Evolutionary conservation across 2,329 filamentous ascomycete genomes (phyloP).

Genomic region (Dothideomycetes sp.): DNA sequence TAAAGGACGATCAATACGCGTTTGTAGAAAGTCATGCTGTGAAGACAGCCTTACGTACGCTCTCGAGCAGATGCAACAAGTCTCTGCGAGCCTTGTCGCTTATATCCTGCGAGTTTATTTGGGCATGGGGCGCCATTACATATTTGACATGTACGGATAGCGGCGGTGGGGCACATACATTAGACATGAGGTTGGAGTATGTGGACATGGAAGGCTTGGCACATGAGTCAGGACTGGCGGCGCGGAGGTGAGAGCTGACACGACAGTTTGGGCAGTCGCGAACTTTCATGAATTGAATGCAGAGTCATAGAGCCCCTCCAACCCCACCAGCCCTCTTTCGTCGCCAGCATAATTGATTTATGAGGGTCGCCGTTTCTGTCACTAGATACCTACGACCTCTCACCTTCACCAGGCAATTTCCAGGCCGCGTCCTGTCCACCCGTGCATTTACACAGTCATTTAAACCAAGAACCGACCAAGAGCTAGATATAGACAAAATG

Average conservation of each 20-base stretch:
- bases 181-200: background rate
- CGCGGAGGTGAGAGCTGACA: background rate
- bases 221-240: background rate
- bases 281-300: background rate
- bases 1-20: conserved; percentile 29
- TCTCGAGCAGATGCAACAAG: conserved; percentile 81
- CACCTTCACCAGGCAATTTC: background rate
- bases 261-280: background rate
- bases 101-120: conserved; percentile 64
- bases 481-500: conserved; percentile 27
- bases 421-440: background rate
- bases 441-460: conserved; percentile 6
- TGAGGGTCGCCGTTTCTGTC: background rate
- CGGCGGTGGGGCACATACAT: too few relatives aligned
- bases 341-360: background rate
- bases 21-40: background rate
- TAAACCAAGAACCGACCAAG: background rate
- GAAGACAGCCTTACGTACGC: conserved; percentile 56
- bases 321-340: background rate
- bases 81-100: conserved; percentile 77
- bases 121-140: conserved; percentile 27
- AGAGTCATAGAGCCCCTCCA: background rate
- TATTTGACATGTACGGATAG: too few relatives aligned
- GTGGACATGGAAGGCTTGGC: background rate
- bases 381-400: background rate